Percentiles rank a stretch among this genome's conserved stretches.
phyloP scores from a whole-genome alignment of 768 basidiomycete species.

The Podaxis carcinomalis region DNA sequence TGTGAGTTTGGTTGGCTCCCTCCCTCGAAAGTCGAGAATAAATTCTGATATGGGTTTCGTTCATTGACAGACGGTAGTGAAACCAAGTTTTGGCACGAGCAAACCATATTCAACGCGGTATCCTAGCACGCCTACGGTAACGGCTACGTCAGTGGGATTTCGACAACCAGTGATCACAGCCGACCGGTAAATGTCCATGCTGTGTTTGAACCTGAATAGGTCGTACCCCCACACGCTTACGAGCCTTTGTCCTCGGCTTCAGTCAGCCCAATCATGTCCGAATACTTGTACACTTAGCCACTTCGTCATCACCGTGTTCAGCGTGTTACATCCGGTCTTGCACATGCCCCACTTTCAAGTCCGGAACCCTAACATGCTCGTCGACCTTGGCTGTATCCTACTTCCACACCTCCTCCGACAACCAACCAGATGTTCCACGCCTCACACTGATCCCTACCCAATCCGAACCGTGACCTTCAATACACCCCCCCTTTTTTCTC shows the following conservation, averaged over 20 bases:
- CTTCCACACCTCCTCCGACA: too few relatives aligned
- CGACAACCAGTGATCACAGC: background rate
- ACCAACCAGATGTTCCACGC: too few relatives aligned
- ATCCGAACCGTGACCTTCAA: too few relatives aligned
- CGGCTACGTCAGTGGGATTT: background rate
- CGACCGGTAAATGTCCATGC: background rate
- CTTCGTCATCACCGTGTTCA: too few relatives aligned
- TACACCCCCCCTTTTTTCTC: too few relatives aligned
- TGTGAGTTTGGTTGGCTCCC: background rate
- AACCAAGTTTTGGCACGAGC: background rate
- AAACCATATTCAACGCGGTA: background rate
- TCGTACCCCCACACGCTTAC: background rate
- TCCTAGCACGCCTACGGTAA: background rate
- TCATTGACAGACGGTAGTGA: background rate
- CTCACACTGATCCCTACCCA: too few relatives aligned
- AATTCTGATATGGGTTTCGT: background rate
- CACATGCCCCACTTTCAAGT: too few relatives aligned
- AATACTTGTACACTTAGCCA: background rate
- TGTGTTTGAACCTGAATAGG: background rate
- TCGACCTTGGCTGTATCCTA: too few relatives aligned
- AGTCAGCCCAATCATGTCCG: background rate
- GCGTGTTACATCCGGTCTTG: too few relatives aligned
- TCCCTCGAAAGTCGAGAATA: background rate
- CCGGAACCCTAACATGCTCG: too few relatives aligned
- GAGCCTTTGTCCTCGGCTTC: background rate